phyloP scores from a whole-genome alignment of 2,329 filamentous ascomycete species.

The Microdochium trichocladiopsis region DNA sequence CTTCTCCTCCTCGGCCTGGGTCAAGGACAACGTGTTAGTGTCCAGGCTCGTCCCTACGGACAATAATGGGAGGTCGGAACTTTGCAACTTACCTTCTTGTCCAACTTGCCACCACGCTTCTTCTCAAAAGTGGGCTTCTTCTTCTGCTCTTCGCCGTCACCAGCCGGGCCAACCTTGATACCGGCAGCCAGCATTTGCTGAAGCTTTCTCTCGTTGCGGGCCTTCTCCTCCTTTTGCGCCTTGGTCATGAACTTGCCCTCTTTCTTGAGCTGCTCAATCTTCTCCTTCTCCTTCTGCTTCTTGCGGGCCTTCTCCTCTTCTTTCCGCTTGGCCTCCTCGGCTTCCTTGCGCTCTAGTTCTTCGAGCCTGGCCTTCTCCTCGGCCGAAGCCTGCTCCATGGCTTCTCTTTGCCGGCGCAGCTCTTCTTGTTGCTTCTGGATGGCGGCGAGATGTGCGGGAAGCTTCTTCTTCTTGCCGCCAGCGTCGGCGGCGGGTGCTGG shows the following conservation, averaged over 20 bases:
- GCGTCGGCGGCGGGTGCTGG: constrained; percentile 30
- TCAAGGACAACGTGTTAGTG: constrained; percentile 4
- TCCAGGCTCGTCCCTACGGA: not conserved
- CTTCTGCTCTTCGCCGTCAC: constrained; percentile 53
- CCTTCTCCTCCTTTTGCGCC: constrained; percentile 77
- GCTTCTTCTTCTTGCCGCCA: constrained; percentile 80
- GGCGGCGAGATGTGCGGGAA: constrained; percentile 65
- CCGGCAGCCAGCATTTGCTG: constrained; percentile 80
- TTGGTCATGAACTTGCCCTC: constrained; percentile 84
- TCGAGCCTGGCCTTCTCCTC: constrained; percentile 61
- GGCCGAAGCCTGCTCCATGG: constrained; percentile 46
- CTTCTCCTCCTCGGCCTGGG: constrained; percentile 67
- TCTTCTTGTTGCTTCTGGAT: constrained; percentile 82
- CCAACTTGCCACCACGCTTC: constrained; percentile 61
- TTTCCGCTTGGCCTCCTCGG: constrained; percentile 61
- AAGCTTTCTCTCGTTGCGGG: constrained; percentile 68
- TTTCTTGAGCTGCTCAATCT: constrained; percentile 79
- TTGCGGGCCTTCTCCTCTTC: constrained; percentile 70
- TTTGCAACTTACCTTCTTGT: constrained; percentile 45
- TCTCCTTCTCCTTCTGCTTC: constrained; percentile 83
- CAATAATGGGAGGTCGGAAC: no score
- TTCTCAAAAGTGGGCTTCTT: constrained; percentile 71
- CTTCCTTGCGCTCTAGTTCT: constrained; percentile 56
- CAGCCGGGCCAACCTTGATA: constrained; percentile 60
- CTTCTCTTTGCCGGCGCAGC: constrained; percentile 58